phyloP scores from a whole-genome alignment of 2,329 filamentous ascomycete genomes.

The Phialophora expanda region DNA sequence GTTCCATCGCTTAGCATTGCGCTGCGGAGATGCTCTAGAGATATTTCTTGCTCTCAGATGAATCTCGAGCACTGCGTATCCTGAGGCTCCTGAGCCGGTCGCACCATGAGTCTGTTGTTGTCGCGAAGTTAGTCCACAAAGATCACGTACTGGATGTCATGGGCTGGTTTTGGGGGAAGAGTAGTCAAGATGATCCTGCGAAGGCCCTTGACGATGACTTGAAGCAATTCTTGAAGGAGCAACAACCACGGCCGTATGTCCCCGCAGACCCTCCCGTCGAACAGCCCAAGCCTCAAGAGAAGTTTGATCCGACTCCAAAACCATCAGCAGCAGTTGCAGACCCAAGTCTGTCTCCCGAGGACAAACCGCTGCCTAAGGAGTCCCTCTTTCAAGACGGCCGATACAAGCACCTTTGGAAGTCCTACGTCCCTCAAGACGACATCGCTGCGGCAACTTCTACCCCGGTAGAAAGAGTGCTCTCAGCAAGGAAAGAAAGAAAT shows the following conservation, averaged over 20 bases:
- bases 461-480: slow-evolving; percentile 81
- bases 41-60: background rate
- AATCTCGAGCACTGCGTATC: background rate
- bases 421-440: slow-evolving; percentile 74
- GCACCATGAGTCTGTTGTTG: background rate
- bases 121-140: background rate
- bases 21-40: background rate
- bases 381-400: slow-evolving; percentile 72
- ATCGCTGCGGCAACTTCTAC: slow-evolving; percentile 72
- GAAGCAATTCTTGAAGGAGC: slow-evolving; percentile 81
- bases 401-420: slow-evolving; percentile 90
- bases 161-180: slow-evolving; percentile 68
- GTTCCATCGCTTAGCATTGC: background rate
- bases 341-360: slow-evolving; percentile 39
- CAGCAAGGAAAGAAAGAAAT: slow-evolving; percentile 82
- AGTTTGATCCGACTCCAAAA: slow-evolving; percentile 36
- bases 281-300: slow-evolving; percentile 25
- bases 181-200: slow-evolving; percentile 65
- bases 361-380: slow-evolving; percentile 45
- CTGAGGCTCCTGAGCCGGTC: background rate
- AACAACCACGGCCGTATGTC: slow-evolving; percentile 74
- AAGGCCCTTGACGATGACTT: slow-evolving; percentile 80
- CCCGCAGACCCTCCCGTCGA: slow-evolving; percentile 45
- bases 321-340: slow-evolving; percentile 34
- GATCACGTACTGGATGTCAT: slow-evolving; percentile 46